phyloP scores from a whole-genome alignment of 192 early-diverging fungal species.

The Coemansia guatemalensis region DNA sequence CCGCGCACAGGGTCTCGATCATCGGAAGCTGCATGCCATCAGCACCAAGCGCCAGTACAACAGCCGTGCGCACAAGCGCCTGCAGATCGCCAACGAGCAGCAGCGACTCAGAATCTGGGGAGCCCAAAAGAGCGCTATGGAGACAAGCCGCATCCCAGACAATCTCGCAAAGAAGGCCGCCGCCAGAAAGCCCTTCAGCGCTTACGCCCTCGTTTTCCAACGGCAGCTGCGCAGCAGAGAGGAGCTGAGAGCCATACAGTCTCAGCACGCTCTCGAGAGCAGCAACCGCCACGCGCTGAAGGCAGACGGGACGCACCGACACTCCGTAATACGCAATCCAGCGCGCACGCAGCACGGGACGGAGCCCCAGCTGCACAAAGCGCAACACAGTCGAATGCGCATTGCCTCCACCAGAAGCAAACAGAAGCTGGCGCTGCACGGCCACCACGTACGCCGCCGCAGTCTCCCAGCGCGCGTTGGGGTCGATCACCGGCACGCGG shows the following conservation, averaged over 20 bases:
- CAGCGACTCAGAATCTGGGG: neutral
- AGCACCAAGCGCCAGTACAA: neutral
- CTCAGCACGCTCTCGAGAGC: constrained; percentile 40
- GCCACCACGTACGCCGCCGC: constrained; percentile 32
- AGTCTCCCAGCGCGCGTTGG: constrained; percentile 43
- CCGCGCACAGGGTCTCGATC: constrained; percentile 26
- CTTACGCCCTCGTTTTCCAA: neutral
- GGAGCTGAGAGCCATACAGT: constrained; percentile 27
- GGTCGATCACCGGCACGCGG: constrained; percentile 18
- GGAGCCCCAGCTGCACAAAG: constrained; percentile 21
- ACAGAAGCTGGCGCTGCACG: constrained; percentile 41
- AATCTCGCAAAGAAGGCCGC: constrained; percentile 29
- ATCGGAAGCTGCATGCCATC: constrained; percentile 5
- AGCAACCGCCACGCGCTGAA: constrained; percentile 34
- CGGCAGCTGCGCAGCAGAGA: neutral
- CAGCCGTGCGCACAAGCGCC: constrained; percentile 25
- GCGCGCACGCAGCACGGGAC: constrained; percentile 29
- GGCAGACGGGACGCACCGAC: neutral
- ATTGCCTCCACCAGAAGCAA: constrained; percentile 13
- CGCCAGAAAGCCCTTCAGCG: neutral
- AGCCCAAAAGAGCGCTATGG: constrained; percentile 15
- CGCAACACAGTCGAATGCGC: constrained; percentile 13
- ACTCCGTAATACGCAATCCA: constrained; percentile 15
- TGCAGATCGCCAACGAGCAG: constrained; percentile 13
- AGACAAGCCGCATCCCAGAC: constrained; percentile 46